These are phyloP conservation scores for Aspergillus hortae DNA, from an alignment of 2,329 filamentous ascomycete genomes.

Conservation along the genomic window DNA sequence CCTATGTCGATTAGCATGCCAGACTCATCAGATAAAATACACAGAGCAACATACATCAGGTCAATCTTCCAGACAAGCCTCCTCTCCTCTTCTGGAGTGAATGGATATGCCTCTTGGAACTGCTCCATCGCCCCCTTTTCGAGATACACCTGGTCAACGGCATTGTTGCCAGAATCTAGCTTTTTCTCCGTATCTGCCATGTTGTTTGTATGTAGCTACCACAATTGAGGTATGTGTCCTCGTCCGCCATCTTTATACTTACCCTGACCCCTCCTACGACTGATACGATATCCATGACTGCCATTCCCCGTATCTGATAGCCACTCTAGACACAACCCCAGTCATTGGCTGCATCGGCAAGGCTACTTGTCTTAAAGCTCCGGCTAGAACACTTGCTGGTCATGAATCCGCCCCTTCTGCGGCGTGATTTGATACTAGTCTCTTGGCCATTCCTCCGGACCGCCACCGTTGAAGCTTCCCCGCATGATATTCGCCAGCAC, in stretches of 20 bases:
- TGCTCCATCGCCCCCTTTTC: conserved; percentile 13
- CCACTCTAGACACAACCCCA: neutral
- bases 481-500: neutral
- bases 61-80: conserved; percentile 22
- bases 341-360: conserved; percentile 22
- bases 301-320: neutral
- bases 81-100: conserved; percentile 15
- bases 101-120: conserved; percentile 9
- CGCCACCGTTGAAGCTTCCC: neutral
- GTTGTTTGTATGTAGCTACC: neutral
- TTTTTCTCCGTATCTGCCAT: neutral
- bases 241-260: neutral
- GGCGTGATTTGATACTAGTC: neutral
- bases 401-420: neutral
- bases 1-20: conserved; percentile 3
- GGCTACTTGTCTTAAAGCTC: neutral
- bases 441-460: neutral
- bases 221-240: no score
- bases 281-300: no score
- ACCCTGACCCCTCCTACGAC: no score
- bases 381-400: neutral
- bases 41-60: conserved; percentile 10
- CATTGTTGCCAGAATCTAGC: neutral
- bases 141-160: conserved; percentile 3
- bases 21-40: neutral